These are phyloP conservation scores for Lyophyllum semitale DNA, from an alignment of 768 basidiomycete species.

Conservation along the genomic window DNA sequence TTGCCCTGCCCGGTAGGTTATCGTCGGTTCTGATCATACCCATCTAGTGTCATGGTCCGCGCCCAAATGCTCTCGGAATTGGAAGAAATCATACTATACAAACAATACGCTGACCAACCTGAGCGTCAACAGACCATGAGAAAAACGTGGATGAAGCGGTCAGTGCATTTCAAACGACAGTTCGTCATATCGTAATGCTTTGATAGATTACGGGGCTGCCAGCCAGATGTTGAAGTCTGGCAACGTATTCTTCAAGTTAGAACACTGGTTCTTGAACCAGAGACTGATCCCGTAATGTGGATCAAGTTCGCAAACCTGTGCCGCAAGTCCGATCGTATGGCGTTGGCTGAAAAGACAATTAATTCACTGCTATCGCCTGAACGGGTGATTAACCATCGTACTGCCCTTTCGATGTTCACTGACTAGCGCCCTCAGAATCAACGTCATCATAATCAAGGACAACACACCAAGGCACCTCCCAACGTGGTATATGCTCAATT, in stretches of 20 bases:
- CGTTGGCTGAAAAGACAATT: conserved; percentile 95
- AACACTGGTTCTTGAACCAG: conserved; percentile 88
- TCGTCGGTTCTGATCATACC: conserved; percentile 3
- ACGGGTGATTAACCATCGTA: conserved; percentile 38
- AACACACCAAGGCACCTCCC: conserved; percentile 79
- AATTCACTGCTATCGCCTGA: conserved; percentile 85
- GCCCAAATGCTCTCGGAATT: conserved; percentile 98
- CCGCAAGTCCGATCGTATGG: conserved; percentile 91
- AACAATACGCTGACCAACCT: conserved; percentile 90
- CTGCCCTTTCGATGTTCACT: not conserved
- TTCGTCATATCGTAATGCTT: not conserved
- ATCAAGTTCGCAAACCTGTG: conserved; percentile 98
- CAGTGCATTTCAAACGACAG: conserved; percentile 9
- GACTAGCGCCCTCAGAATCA: conserved; percentile 32
- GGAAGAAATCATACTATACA: conserved; percentile 96
- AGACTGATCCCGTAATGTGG: conserved; percentile 97
- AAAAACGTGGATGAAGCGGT: conserved; percentile 98
- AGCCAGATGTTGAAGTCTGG: conserved; percentile 99
- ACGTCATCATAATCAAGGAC: conserved; percentile 47
- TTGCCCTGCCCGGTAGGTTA: not conserved
- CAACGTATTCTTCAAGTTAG: conserved; percentile 96
- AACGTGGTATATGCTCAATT: conserved; percentile 95
- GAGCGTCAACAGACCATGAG: conserved; percentile 89
- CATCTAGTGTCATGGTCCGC: conserved; percentile 83
- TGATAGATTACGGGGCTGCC: conserved; percentile 89